phyloP scores from a whole-genome alignment of 495 filamentous ascomycete genomes.

The Geoglossum glabrum region DNA sequence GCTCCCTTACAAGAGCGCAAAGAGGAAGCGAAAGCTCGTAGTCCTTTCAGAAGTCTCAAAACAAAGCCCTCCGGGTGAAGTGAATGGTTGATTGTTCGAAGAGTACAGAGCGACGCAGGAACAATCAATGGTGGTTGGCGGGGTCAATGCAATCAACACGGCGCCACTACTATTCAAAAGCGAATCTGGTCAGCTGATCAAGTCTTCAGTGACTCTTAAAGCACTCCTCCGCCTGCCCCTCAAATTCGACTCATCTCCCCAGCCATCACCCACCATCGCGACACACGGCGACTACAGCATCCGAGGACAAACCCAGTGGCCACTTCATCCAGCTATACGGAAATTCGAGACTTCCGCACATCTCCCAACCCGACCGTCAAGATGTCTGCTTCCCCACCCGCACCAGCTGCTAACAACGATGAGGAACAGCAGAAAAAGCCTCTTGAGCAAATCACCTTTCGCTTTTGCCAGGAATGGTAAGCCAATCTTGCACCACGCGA shows the following conservation, averaged over 20 bases:
- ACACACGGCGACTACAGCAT: background rate
- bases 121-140: background rate
- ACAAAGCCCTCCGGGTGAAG: background rate
- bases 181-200: too few species aligned
- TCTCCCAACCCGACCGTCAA: background rate
- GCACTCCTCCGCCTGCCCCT: too few species aligned
- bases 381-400: background rate
- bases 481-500: slow-evolving; percentile 8
- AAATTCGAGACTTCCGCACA: background rate
- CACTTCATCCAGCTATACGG: background rate
- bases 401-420: background rate
- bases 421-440: background rate
- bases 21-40: background rate
- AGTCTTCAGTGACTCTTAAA: too few species aligned
- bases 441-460: slow-evolving; percentile 28
- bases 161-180: too few species aligned
- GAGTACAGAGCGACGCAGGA: background rate
- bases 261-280: background rate
- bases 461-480: slow-evolving; percentile 91
- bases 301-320: background rate
- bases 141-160: too few species aligned
- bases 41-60: background rate
- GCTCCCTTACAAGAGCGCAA: background rate
- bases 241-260: too few species aligned
- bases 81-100: background rate